phyloP scores from a whole-genome alignment of 176 grass and related monocot species.

The Aegilops sharonensis region DNA sequence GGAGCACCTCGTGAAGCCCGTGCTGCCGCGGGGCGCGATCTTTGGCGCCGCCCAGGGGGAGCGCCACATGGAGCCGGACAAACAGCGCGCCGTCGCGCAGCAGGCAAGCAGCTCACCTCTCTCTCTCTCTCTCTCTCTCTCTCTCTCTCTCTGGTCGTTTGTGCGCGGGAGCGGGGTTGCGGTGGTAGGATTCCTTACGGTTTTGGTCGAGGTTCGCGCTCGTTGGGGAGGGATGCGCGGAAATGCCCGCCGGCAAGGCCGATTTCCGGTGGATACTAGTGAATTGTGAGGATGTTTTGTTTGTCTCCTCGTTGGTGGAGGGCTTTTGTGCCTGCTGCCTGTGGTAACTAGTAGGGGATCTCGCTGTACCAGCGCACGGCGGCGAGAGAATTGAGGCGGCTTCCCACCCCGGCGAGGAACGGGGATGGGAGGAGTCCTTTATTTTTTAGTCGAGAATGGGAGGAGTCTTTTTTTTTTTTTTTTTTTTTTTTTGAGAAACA shows the following conservation, averaged over 20 bases:
- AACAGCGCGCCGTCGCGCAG: conserved; percentile 45
- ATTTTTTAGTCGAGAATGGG: background rate
- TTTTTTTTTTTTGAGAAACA: background rate
- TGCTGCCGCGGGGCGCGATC: conserved; percentile 16
- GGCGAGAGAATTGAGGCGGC: background rate
- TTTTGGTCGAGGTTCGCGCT: background rate
- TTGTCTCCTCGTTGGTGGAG: background rate
- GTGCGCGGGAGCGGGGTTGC: too few relatives aligned
- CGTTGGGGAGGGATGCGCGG: background rate
- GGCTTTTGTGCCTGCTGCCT: too few relatives aligned
- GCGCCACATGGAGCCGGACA: background rate
- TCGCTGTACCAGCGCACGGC: background rate
- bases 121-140: too few relatives aligned
- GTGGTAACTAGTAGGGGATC: background rate
- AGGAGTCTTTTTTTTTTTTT: background rate
- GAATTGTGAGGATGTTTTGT: background rate
- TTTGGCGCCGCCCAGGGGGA: background rate
- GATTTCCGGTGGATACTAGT: background rate
- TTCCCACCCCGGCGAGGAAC: background rate
- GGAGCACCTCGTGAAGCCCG: conserved; percentile 54
- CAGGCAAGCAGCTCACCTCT: conserved; percentile 36
- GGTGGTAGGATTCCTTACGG: background rate
- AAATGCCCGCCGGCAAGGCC: background rate
- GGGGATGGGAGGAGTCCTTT: background rate
- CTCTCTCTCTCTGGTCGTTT: background rate